Evolutionary conservation across 805 yeast genomes (phyloP), one percentile per base, ranked within the genome.

Genomic region (Tetrapisispora nanseiensis): DNA sequence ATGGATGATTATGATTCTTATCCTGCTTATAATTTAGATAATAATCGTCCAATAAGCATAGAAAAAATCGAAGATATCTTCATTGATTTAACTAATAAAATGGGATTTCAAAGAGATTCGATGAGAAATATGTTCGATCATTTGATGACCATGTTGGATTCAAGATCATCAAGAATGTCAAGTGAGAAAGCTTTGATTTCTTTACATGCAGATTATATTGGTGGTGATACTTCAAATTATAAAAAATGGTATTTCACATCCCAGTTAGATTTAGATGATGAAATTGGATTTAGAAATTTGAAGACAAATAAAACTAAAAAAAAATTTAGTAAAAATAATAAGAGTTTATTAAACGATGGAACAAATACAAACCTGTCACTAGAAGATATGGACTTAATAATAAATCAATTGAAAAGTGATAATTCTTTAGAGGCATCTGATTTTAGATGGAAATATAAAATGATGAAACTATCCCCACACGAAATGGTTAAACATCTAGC

Each of bases 1-100:
- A 8, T 29, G 4, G 33, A 39, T 18, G 34, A 16, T 5, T 13
- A 86, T 26, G 92, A 92, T 64, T 98, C 98, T 24, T 92, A 90
- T 64, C 98, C 98, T 37, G 97, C 97, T 38, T 92, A 97, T 97
- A 84, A 95, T 26, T 94, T 95, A 39, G 97, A 92, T 65, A 89
- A 84, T 44, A 87, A 82, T 62, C 85, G 87, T 23, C 92, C 92
- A 11, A 79, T 82, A 44, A 71, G 83, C 40, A 74, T 84, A 40
- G 89, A 82, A 63, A 87, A 83, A 61, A 81, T 84, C 59, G 92
- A 84, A 68, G 92, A 84, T 68, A 78, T 82, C 29, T 84, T 84
- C 59, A 84, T 84, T 57, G 92, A 84, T 63, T 70, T 84, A 62
- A 71, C 90, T 34, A 83, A 83, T 66, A 80, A 76, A 63, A 82